Percentiles rank a stretch among this genome's conserved stretches.
phyloP scores from a whole-genome alignment of 768 basidiomycete species.

The Suillus decipiens region DNA sequence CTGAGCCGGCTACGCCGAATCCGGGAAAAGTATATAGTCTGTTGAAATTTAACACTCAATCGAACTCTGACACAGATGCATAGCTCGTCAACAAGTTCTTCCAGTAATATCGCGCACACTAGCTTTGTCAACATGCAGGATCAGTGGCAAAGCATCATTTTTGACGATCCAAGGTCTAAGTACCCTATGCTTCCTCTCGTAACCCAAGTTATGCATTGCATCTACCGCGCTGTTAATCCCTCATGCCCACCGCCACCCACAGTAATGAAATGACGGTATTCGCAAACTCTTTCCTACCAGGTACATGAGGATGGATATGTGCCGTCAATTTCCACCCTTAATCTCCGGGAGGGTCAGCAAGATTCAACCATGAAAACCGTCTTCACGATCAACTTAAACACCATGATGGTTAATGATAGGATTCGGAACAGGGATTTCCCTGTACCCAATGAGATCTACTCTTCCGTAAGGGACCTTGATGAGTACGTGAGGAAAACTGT shows the following conservation, averaged over 20 bases:
- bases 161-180: conserved; percentile 16
- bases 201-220: conserved; percentile 1
- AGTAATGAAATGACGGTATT: background rate
- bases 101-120: background rate
- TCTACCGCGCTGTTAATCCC: background rate
- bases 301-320: background rate
- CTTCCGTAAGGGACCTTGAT: background rate
- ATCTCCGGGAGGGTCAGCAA: conserved; percentile 4
- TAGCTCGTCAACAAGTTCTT: background rate
- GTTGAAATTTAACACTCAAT: background rate
- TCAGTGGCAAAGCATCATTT: conserved; percentile 20
- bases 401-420: conserved; percentile 3
- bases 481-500: background rate
- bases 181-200: conserved; percentile 9
- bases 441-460: background rate
- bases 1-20: background rate
- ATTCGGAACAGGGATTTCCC: background rate
- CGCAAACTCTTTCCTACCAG: conserved; percentile 9
- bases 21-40: background rate
- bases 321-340: conserved; percentile 10
- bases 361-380: conserved; percentile 7
- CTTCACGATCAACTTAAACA: conserved; percentile 14
- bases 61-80: background rate
- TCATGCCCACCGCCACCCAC: background rate
- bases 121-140: conserved; percentile 4